Conservation (phyloP, 2,329 filamentous ascomycete species). For the Fusarium lyarnte region DNA sequence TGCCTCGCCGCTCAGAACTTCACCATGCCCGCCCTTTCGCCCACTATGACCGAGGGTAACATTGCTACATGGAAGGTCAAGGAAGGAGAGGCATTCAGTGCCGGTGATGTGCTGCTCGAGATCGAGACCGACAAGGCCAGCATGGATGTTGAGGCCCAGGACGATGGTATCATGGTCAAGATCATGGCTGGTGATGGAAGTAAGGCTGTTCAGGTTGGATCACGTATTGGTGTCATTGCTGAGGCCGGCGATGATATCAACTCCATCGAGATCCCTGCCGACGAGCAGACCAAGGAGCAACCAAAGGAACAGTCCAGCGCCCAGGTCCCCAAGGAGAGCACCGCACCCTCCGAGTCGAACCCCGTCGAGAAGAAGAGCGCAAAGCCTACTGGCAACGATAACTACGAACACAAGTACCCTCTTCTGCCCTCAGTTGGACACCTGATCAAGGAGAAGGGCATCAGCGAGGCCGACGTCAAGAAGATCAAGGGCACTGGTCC, state of each 20-base stretch:
- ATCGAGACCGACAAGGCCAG: conserved; percentile 95
- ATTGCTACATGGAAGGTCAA: conserved; percentile 87
- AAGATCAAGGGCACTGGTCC: conserved; percentile 91
- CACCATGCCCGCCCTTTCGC: conserved; percentile 89
- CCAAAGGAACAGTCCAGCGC: conserved; percentile 62
- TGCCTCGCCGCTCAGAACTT: conserved; percentile 83
- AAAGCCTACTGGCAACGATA: conserved; percentile 55
- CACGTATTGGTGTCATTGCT: conserved; percentile 83
- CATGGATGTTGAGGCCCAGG: conserved; percentile 94
- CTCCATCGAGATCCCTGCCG: conserved; percentile 77
- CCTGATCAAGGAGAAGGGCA: conserved; percentile 80
- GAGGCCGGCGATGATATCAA: conserved; percentile 83
- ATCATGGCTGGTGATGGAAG: conserved; percentile 78
- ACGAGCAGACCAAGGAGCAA: conserved; percentile 73
- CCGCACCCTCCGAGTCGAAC: conserved; percentile 47
- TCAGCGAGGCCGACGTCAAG: conserved; percentile 78
- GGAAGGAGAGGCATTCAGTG: conserved; percentile 83
- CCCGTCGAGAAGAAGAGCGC: conserved; percentile 49
- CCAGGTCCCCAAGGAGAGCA: conserved; percentile 51
- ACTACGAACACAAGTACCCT: conserved; percentile 74
- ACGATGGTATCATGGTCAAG: conserved; percentile 87
- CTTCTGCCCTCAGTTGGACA: conserved; percentile 85
- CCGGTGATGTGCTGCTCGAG: conserved; percentile 88
- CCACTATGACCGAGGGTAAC: conserved; percentile 94
- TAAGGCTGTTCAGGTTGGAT: conserved; percentile 81